These are phyloP conservation scores for Aspergillus flavus DNA, from an alignment of 2,329 filamentous ascomycete genomes.

Conservation along the genomic window DNA sequence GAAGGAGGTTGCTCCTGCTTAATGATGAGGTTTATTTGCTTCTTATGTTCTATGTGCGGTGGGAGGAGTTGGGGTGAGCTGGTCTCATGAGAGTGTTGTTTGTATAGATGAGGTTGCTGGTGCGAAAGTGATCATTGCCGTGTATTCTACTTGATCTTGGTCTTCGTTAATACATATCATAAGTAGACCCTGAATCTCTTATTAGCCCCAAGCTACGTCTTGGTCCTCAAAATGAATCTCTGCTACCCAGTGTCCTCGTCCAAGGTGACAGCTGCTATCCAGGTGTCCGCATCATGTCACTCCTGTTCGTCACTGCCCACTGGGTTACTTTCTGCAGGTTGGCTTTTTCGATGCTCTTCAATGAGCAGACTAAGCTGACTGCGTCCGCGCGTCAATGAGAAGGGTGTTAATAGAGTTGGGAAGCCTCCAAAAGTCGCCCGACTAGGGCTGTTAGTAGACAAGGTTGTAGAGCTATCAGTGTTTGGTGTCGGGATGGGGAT, in stretches of 20 bases:
- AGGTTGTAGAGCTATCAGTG: not conserved
- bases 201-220: not conserved
- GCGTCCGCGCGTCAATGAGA: conserved; percentile 15
- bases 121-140: not conserved
- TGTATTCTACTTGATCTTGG: conserved; percentile 2
- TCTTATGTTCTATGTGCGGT: not conserved
- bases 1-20: conserved; percentile 22
- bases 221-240: not conserved
- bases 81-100: not conserved
- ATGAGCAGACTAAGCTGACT: conserved; percentile 26
- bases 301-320: not conserved
- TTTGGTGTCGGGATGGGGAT: conserved; percentile 8
- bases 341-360: conserved; percentile 16
- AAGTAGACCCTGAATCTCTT: not conserved
- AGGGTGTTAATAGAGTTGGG: conserved; percentile 12
- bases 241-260: not conserved
- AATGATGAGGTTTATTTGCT: not conserved
- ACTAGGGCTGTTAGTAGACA: conserved; percentile 3
- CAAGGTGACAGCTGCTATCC: not conserved
- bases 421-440: conserved; percentile 2
- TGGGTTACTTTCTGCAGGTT: not conserved
- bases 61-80: not conserved
- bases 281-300: not conserved
- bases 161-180: conserved; percentile 5
- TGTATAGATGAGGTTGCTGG: not conserved